Evolutionary conservation across 2,329 filamentous ascomycete genomes (phyloP).

Genomic region (Pseudomassariella vexata): DNA sequence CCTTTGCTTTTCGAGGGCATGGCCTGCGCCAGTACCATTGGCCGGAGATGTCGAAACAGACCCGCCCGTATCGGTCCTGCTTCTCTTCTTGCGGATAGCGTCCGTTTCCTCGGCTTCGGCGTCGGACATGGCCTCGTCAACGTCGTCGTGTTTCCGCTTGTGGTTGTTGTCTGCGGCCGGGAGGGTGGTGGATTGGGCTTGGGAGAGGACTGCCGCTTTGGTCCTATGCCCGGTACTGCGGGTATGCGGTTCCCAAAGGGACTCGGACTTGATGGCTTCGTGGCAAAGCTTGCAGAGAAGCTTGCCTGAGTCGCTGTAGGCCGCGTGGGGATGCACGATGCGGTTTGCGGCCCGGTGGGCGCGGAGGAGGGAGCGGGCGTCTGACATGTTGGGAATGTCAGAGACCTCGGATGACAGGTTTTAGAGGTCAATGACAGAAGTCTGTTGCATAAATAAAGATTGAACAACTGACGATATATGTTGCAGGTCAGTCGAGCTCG

Average conservation of each 20-base stretch:
- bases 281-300: slow-evolving; percentile 64
- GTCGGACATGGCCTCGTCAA: slow-evolving; percentile 22
- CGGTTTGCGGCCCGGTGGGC: slow-evolving; percentile 70
- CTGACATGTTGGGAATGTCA: slow-evolving; percentile 65
- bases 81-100: slow-evolving; percentile 37
- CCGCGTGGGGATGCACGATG: slow-evolving; percentile 63
- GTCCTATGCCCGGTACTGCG: slow-evolving; percentile 41
- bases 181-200: slow-evolving; percentile 9
- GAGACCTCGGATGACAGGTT: too few relatives aligned
- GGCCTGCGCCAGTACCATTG: slow-evolving; percentile 5
- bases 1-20: slow-evolving; percentile 16
- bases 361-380: slow-evolving; percentile 73
- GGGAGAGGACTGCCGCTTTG: slow-evolving; percentile 18
- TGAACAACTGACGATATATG: too few relatives aligned
- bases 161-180: slow-evolving; percentile 10
- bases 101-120: slow-evolving; percentile 25
- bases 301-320: slow-evolving; percentile 62
- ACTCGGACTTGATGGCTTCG: slow-evolving; percentile 58
- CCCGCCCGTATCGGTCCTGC: slow-evolving; percentile 29
- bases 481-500: too few relatives aligned
- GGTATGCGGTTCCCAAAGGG: slow-evolving; percentile 61
- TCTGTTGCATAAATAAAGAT: too few relatives aligned
- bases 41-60: too few relatives aligned
- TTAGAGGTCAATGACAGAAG: too few relatives aligned
- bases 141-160: slow-evolving; percentile 23